Evolutionary conservation across 768 basidiomycete genomes (phyloP), one percentile per base, ranked within the genome.

Genomic region (Pulveroboletus frians): DNA sequence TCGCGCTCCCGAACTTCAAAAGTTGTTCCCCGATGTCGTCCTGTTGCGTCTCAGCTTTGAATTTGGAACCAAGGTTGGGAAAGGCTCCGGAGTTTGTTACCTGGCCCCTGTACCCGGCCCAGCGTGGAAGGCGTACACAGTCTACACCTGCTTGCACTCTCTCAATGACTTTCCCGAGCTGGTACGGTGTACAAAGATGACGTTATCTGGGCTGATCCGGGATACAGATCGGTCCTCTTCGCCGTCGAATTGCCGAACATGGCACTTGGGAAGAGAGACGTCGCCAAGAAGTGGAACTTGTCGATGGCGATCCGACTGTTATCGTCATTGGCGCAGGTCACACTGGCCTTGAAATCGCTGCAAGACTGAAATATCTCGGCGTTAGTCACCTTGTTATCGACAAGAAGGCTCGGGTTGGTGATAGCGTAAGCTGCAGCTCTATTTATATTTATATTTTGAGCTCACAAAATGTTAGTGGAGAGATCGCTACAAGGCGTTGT

Each of bases 271-370:
- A 71, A 38, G 70, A 70, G 27, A 65, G 70, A 26, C 71, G 81
- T 29, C 64, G 64, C 35, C 60, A 59, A 29, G 74, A 78, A 48
- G 46, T 58, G 9, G 73, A 75, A 27, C 83, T 82, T 54, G 66
- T 63, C 29, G 74, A 73, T n/a, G 60, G 55, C 7, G 72, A 76
- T 32, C 83, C 84, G 0, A 73, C 72, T 2, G 86, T 84, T 9
- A 61, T 88, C 26, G 69, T 87, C 20, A 67, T 85, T 17, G 82
- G 84, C 10, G 84, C 75, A 0, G 84, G 84, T 0, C 87, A 88
- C 48, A 77, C 75, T 52, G 88, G 86, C 1, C 66, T 92, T 26
- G 78, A 75, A 35, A 60, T 80, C 2, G 84, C 85, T 0, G 83
- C 84, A 2, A 72, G 84, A n/a, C 68, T 90, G 47, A 82, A 82